phyloP scores from a whole-genome alignment of 345 rosid genomes.

The Gossypioides kirkii region DNA sequence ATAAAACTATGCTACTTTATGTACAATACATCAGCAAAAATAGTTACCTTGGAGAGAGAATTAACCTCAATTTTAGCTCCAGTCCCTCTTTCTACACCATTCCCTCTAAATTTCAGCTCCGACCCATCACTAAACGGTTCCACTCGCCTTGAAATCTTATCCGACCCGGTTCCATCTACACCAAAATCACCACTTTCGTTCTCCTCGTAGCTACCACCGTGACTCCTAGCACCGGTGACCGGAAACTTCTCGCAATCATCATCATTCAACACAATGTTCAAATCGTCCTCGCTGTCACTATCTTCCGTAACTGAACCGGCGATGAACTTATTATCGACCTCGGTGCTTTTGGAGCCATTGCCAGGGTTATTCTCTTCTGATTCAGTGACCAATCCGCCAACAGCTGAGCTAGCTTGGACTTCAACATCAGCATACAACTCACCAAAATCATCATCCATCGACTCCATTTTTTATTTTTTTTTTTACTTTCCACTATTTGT shows the following conservation, averaged over 20 bases:
- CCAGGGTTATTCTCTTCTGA: constrained; percentile 8
- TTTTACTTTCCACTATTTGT: neutral
- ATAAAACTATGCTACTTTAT: neutral
- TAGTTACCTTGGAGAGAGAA: constrained; percentile 30
- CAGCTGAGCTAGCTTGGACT: constrained; percentile 28
- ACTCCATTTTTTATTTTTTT: neutral
- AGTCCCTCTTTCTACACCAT: constrained; percentile 4
- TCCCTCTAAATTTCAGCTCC: constrained; percentile 11
- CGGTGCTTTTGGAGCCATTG: neutral
- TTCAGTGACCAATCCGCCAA: constrained; percentile 22
- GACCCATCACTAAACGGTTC: constrained; percentile 12
- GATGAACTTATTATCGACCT: constrained; percentile 1
- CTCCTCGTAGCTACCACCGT: constrained; percentile 13
- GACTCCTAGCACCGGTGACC: constrained; percentile 5
- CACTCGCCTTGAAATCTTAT: neutral
- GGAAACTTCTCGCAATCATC: constrained; percentile 34
- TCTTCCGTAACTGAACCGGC: constrained; percentile 13
- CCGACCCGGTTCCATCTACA: neutral
- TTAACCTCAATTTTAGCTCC: constrained; percentile 11
- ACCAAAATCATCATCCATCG: constrained; percentile 48
- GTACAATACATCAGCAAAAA: neutral
- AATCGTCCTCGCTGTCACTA: constrained; percentile 63
- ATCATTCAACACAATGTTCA: constrained; percentile 60
- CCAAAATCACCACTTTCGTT: neutral
- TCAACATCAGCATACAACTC: constrained; percentile 52